Evolutionary conservation across 2,329 filamentous ascomycete species (phyloP).

Genomic region (Botrytis elliptica): DNA sequence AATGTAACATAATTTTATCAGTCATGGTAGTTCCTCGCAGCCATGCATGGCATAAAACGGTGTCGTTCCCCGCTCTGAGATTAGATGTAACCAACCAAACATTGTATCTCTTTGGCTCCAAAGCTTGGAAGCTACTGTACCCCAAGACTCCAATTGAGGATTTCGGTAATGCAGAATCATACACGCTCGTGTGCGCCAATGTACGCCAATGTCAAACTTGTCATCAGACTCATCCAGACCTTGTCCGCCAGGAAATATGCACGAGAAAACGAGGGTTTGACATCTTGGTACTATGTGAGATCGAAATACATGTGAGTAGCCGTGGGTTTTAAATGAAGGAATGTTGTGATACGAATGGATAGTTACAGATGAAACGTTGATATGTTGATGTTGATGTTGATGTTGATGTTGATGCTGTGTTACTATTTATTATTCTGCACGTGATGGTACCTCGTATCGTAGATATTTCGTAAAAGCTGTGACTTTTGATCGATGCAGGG

Average conservation of each 20-base stretch:
- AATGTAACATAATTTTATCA: neutral
- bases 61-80: conserved; percentile 10
- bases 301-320: neutral
- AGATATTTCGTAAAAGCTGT: neutral
- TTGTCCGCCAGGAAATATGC: conserved; percentile 10
- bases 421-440: neutral
- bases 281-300: conserved; percentile 5
- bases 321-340: neutral
- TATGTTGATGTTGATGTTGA: neutral
- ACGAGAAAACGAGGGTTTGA: conserved; percentile 19
- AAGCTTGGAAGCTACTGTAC: neutral
- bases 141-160: neutral
- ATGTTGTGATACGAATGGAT: neutral
- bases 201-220: conserved; percentile 3
- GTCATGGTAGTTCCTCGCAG: neutral
- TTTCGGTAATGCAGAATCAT: neutral
- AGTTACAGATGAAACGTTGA: conserved; percentile 9
- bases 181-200: neutral
- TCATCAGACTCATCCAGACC: neutral
- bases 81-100: neutral
- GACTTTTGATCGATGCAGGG: neutral
- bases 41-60: neutral
- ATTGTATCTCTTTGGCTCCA: neutral
- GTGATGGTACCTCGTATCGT: neutral
- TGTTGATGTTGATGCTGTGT: neutral